A percentile compares a stretch with the other conserved stretches of the same genome.
phyloP scores from a whole-genome alignment of 805 yeast species.

The Candida koratica region DNA sequence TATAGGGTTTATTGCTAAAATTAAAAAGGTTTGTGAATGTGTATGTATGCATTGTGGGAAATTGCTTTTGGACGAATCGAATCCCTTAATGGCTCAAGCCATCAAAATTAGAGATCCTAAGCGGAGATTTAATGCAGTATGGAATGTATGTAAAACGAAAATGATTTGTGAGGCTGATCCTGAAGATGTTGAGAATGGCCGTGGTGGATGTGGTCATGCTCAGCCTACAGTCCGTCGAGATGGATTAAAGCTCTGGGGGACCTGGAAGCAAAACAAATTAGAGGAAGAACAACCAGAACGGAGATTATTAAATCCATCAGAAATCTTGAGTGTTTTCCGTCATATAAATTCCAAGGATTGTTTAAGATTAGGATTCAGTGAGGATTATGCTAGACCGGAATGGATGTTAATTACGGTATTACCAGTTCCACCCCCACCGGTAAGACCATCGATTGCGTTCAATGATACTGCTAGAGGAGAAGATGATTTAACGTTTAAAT shows the following conservation, averaged over 20 bases:
- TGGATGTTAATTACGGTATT: conserved; percentile 97
- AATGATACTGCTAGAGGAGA: conserved; percentile 98
- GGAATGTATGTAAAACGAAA: conserved; percentile 88
- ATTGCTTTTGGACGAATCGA: conserved; percentile 77
- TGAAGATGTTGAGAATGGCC: conserved; percentile 45
- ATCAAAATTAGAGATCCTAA: conserved; percentile 88
- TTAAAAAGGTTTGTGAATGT: conserved; percentile 92
- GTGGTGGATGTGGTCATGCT: conserved; percentile 98
- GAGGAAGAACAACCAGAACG: conserved; percentile 90
- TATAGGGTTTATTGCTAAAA: conserved; percentile 92
- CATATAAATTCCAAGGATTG: conserved; percentile 88
- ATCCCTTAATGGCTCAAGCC: conserved; percentile 81
- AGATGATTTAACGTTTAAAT: conserved; percentile 96
- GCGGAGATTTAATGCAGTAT: conserved; percentile 93
- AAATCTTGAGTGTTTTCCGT: conserved; percentile 84
- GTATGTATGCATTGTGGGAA: conserved; percentile 99
- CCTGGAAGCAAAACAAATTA: conserved; percentile 92
- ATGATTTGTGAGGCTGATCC: conserved; percentile 86
- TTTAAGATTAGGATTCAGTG: conserved; percentile 78
- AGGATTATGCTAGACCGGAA: conserved; percentile 97
- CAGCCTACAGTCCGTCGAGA: conserved; percentile 96
- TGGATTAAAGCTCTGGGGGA: conserved; percentile 93
- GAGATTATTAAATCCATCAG: conserved; percentile 81
- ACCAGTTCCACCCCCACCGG: conserved; percentile 99
- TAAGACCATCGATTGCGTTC: conserved; percentile 96